Evolutionary conservation across 208 protist genomes (phyloP), one percentile per base, ranked within the genome.

Genomic region (Acanthamoeba triangularis): DNA sequence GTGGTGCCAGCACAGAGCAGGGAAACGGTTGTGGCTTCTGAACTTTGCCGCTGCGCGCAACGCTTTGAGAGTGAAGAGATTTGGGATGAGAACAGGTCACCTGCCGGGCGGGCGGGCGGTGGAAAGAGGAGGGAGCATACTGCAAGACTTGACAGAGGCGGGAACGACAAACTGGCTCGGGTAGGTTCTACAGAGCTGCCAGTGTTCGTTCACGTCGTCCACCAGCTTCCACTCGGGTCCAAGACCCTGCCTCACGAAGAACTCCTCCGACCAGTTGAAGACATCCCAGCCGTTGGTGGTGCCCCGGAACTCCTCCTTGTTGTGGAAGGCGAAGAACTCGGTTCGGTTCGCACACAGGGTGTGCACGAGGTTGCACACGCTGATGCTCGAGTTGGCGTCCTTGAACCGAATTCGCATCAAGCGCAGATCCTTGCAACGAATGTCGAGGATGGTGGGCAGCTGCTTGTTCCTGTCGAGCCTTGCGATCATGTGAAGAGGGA

Each of bases 291-390:
- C 91, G 61, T 95, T 72, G 49, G 91, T 47, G 14, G 72, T 95
- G 44, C 47, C 72, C 3, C n/a, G 10, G 61, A 95, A 95, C n/a
- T 95, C 91, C 41, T 95, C 91, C 74, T 87, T 95, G 91, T 95
- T 95, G 91, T 87, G 74, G 76, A 87, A 95, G 54, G 91, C 91
- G n/a, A 88, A 95, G 67, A 85, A 88, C 33, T 95, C 74, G 30
- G 56, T 47, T 49, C 91, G 49, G 54, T 88, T 87, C 41, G 88
- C 28, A 28, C 91, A 95, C 44, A 87, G 44, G 8, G 54, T 47
- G 37, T 95, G 65, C 7, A 95, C 52, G 30, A 87, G 44, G 47
- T 95, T 95, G 72, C 91, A 95, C 30, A 95, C n/a, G 11, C 74
- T 85, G 41, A 95, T 95, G 61, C 65, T 87, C 10, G 91, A 95